Evolutionary conservation across 2,329 filamentous ascomycete species (phyloP).

Genomic region (Pezicula carpinea): DNA sequence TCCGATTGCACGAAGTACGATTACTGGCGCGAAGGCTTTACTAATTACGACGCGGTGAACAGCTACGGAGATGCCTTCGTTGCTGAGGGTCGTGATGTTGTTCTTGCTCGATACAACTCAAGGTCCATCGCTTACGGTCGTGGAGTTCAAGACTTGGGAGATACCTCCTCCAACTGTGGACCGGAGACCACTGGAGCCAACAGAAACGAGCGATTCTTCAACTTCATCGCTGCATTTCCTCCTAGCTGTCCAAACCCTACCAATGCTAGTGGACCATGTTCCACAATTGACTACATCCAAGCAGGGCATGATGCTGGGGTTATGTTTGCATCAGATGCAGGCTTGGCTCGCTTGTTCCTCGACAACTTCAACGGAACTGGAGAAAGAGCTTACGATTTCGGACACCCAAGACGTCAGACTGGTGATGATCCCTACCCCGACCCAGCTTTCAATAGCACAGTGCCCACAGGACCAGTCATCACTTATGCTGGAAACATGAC

Average conservation of each 20-base stretch:
- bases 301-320: slow-evolving; percentile 30
- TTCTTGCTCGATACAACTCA: slow-evolving; percentile 29
- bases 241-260: slow-evolving; percentile 16
- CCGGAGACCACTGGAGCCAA: slow-evolving; percentile 29
- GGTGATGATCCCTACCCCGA: slow-evolving; percentile 31
- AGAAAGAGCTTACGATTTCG: slow-evolving; percentile 30
- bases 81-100: slow-evolving; percentile 22
- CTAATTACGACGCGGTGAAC: slow-evolving; percentile 20
- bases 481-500: slow-evolving; percentile 26
- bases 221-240: slow-evolving; percentile 32
- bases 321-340: slow-evolving; percentile 31
- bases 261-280: slow-evolving; percentile 17
- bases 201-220: slow-evolving; percentile 34
- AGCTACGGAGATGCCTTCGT: slow-evolving; percentile 24
- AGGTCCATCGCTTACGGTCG: slow-evolving; percentile 30
- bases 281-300: slow-evolving; percentile 31
- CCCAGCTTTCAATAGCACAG: slow-evolving; percentile 10
- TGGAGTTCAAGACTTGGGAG: slow-evolving; percentile 29
- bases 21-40: slow-evolving; percentile 30
- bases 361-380: slow-evolving; percentile 33
- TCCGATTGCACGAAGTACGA: slow-evolving; percentile 28
- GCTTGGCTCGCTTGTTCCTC: slow-evolving; percentile 30
- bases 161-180: slow-evolving; percentile 29
- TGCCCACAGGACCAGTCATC: background rate
- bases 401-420: slow-evolving; percentile 29